Percentiles rank a stretch among this genome's conserved stretches.
Conservation (phyloP, 495 filamentous ascomycete species). For the Hypomontagnella submonticulosa region DNA sequence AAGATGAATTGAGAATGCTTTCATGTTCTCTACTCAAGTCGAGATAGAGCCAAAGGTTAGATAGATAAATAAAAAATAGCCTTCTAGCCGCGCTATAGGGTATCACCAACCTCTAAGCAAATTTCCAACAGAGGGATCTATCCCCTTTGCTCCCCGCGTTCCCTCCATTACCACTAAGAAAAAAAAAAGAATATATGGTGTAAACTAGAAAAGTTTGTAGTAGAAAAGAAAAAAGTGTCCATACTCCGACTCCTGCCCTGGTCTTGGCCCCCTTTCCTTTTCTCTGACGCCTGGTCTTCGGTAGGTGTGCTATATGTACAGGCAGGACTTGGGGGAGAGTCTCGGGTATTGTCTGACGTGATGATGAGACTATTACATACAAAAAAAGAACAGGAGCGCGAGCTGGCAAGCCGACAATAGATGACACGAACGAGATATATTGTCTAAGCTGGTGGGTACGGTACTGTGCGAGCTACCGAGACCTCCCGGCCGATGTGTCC, state of each 20-base stretch:
- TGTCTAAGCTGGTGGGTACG: slow-evolving; percentile 43
- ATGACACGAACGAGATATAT: slow-evolving; percentile 42
- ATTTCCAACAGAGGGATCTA: neutral
- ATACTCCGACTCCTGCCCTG: neutral
- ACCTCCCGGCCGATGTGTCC: slow-evolving; percentile 27
- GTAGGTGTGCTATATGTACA: slow-evolving; percentile 26
- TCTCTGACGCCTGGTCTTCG: slow-evolving; percentile 20
- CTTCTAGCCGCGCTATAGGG: slow-evolving; percentile 38
- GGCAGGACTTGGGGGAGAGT: slow-evolving; percentile 8
- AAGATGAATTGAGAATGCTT: slow-evolving; percentile 10
- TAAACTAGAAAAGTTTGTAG: slow-evolving; percentile 18
- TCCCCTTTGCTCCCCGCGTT: neutral
- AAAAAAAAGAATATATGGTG: slow-evolving; percentile 19
- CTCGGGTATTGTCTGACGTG: neutral
- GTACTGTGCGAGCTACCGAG: slow-evolving; percentile 42
- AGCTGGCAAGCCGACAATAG: slow-evolving; percentile 19
- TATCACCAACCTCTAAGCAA: slow-evolving; percentile 30
- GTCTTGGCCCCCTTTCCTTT: neutral
- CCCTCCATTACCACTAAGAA: slow-evolving; percentile 29
- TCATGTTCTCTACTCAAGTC: slow-evolving; percentile 27
- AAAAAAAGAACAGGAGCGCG: slow-evolving; percentile 9
- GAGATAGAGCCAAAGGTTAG: slow-evolving; percentile 11
- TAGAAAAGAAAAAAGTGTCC: slow-evolving; percentile 16
- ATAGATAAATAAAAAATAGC: slow-evolving; percentile 14
- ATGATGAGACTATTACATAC: slow-evolving; percentile 24